phyloP scores from a whole-genome alignment of 139 green algal genomes.

The Chlamydomonas sp. region DNA sequence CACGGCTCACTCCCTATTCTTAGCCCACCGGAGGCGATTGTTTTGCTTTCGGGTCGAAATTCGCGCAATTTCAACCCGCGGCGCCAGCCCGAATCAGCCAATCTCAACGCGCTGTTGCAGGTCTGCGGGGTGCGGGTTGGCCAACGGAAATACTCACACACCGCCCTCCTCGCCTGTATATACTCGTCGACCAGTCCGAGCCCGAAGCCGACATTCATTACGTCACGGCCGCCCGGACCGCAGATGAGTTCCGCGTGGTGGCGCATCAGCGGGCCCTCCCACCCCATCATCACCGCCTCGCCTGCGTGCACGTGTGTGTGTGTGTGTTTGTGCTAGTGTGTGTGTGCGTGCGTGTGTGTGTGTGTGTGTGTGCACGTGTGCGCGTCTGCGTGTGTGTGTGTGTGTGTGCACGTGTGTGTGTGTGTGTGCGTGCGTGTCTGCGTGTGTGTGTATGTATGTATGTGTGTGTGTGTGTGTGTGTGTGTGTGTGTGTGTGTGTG shows the following conservation, averaged over 20 bases:
- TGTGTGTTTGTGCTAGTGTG: background rate
- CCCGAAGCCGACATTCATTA: slow-evolving; percentile 96
- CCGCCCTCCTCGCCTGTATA: slow-evolving; percentile 53
- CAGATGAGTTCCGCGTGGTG: slow-evolving; percentile 74
- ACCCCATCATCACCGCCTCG: slow-evolving; percentile 96
- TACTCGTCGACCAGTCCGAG: slow-evolving; percentile 82
- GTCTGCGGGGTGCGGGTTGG: no score
- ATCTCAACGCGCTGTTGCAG: no score
- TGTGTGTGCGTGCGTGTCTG: no score
- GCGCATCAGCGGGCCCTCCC: slow-evolving; percentile 90
- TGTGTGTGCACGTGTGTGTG: background rate
- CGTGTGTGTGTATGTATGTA: background rate
- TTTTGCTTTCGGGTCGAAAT: no score
- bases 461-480: background rate
- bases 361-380: background rate
- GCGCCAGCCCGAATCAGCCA: no score
- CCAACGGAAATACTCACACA: no score
- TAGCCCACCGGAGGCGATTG: no score
- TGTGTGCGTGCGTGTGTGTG: background rate
- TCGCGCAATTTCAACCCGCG: no score
- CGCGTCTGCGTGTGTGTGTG: no score
- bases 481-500: background rate
- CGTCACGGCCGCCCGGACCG: slow-evolving; percentile 40
- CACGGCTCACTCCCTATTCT: background rate
- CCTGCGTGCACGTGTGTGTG: slow-evolving; percentile 25